Conservation (phyloP, 768 basidiomycete genomes). For the Tricholoma bakamatsutake region DNA sequence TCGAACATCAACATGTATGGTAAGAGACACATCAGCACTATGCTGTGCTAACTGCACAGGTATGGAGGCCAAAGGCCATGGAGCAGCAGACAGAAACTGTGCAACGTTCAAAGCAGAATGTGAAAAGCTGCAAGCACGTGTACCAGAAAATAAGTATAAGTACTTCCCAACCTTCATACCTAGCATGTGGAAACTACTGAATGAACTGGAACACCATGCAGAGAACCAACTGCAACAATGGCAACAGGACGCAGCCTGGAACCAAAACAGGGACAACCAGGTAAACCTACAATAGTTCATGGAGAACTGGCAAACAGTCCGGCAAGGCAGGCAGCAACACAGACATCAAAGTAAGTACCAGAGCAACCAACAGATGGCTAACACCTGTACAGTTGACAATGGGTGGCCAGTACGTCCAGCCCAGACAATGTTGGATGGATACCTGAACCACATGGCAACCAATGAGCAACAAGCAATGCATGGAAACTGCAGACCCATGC, state of each 20-base stretch:
- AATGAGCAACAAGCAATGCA: no score
- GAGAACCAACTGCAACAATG: neutral
- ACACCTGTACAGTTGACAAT: no score
- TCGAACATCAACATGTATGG: slow-evolving; percentile 12
- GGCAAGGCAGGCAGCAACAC: no score
- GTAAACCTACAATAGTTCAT: no score
- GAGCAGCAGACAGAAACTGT: slow-evolving; percentile 19
- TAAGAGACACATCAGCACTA: neutral
- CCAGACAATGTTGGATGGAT: no score
- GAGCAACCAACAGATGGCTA: no score
- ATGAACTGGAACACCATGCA: neutral
- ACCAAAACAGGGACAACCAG: neutral
- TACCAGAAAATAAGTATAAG: slow-evolving; percentile 13
- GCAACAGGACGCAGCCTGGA: neutral
- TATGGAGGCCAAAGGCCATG: slow-evolving; percentile 15
- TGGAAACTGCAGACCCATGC: no score
- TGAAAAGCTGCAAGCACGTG: slow-evolving; percentile 4
- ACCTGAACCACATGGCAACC: no score
- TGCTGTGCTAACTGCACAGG: slow-evolving; percentile 21
- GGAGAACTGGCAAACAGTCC: no score
- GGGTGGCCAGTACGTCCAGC: no score
- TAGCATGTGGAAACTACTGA: slow-evolving; percentile 4
- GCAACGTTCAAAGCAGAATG: slow-evolving; percentile 12
- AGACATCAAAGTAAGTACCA: no score
- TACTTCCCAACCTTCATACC: slow-evolving; percentile 11